A percentile compares a stretch with the other conserved stretches of the same genome.
Conservation (phyloP, 805 yeast species). For the Zygoascus biomembranicola region DNA sequence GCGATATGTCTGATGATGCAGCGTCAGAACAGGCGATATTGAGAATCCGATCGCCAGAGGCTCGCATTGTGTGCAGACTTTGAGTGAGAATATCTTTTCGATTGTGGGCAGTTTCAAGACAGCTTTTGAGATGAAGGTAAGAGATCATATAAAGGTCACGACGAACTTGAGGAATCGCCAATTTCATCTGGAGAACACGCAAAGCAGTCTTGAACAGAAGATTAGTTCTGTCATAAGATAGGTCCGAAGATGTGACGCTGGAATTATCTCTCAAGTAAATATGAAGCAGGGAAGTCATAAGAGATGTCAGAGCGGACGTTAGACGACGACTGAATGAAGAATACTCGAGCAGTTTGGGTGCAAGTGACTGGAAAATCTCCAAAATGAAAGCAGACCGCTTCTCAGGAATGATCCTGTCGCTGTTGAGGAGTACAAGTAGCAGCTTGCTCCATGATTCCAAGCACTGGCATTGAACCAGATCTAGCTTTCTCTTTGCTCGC, state of each 20-base stretch:
- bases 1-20: conserved; percentile 66
- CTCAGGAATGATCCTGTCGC: conserved; percentile 40
- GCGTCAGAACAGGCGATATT: conserved; percentile 70
- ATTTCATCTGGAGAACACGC: conserved; percentile 62
- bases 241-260: background rate
- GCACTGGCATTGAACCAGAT: conserved; percentile 26
- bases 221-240: conserved; percentile 45
- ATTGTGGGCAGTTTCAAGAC: conserved; percentile 22
- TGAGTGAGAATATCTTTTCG: conserved; percentile 30
- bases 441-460: conserved; percentile 79
- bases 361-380: conserved; percentile 64
- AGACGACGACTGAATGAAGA: conserved; percentile 55
- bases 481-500: background rate
- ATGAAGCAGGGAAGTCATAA: conserved; percentile 64
- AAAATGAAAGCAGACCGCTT: conserved; percentile 56
- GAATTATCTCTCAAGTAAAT: conserved; percentile 41
- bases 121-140: conserved; percentile 53
- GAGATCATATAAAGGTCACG: conserved; percentile 72
- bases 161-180: conserved; percentile 58
- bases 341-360: conserved; percentile 72
- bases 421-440: conserved; percentile 63
- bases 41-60: conserved; percentile 54
- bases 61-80: conserved; percentile 44
- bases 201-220: conserved; percentile 68
- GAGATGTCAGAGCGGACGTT: conserved; percentile 69